Evolutionary conservation across 73 alveolate species (phyloP), one percentile per base, ranked within the genome.

Genomic region (Symbiodinium pilosum): DNA sequence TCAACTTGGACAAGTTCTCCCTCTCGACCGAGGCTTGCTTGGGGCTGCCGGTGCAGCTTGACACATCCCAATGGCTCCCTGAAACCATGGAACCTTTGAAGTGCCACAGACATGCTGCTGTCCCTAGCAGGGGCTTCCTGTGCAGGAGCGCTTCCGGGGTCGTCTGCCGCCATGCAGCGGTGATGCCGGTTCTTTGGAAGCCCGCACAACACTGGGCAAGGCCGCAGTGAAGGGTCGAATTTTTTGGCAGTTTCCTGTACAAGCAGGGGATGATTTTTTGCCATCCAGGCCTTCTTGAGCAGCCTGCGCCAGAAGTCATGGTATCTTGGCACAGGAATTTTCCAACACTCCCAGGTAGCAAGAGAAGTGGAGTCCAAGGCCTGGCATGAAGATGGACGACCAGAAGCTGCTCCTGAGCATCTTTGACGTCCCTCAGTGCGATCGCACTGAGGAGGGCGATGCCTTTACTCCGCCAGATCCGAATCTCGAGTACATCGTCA

Each of bases 141-240:
- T 64, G 28, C 36, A 64, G 81, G 96, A 68, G 87, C 21, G 87
- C 42, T 69, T 68, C 75, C 77, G 36, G 18, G 96, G 96, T 1
- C 52, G 96, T 3, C 84, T 68, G 30, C 88, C 96, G 21, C 88
- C 96, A 24, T 91, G 96, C 96, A 91, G 96, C 47, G 96, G 96
- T 39, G 75, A 85, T 42, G 73, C 96, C n/a, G 47, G 43, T 12
- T 91, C 96, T 40, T 36, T 91, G 88, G 96, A 91, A n/a, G 87
- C 38, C 21, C 87, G 96, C 52, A 42, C 77, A 39, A 84, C n/a
- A 34, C 81, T 91, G 85, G 44, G 43, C 85, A n/a, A 73, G 43
- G 85, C 43, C 20, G 18, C 21, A 3, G 59, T 9, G 59, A 47
- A 47, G 59, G 59, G 59, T 6, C n/a, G n/a, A n/a, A n/a, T n/a